Base-by-base conservation (phyloP, 108 stramenopile genomes). In the Skeletonema tropicum region DNA sequence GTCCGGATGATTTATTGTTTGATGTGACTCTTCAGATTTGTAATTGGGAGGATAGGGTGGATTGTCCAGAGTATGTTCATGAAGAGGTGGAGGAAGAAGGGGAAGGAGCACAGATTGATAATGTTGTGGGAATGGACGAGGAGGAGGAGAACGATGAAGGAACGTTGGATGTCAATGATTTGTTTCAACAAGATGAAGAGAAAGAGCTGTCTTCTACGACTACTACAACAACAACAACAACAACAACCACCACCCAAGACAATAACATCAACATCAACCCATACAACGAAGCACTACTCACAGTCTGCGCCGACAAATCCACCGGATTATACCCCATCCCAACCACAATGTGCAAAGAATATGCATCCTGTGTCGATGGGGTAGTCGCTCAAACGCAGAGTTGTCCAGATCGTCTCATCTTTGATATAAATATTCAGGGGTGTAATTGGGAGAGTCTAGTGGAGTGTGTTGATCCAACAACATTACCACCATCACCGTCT, bases 21-120 rank as follows among this genome's bases (percentile, higher is more conserved):
- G 42, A 45, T 45, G 42, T 45, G 1, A n/a, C 42, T 5, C n/a
- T 45, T 45, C 52, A 55, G 23, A 10, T 21, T 55, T 55, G 52
- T 55, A 55, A 55, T 55, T 55, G 52, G 52, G 21, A 23, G 52
- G 52, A 55, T 55, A 25, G 21, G 52, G 52, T 55, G 23, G 9
- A 55, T 25, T 55, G 52, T 55, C 52, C 52, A 9, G 7, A 25
- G 23, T 55, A 55, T 23, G 15, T 15, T 12, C 38, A 11, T 0
- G 39, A 11, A 0, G 39, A 12, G 1, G n/a, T n/a, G n/a, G n/a
- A n/a, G n/a, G n/a, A n/a, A n/a, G 39, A 11, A 0, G 39, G 2
- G 1, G 39, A 12, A 1, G 39, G 13, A 45, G 42, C 1, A 45
- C 1, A n/a, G 3, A n/a, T n/a, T n/a, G 42, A 45, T 15, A 45